Base-by-base conservation (phyloP, 208 protist genomes). In the Trypanosoma conorhini region DNA sequence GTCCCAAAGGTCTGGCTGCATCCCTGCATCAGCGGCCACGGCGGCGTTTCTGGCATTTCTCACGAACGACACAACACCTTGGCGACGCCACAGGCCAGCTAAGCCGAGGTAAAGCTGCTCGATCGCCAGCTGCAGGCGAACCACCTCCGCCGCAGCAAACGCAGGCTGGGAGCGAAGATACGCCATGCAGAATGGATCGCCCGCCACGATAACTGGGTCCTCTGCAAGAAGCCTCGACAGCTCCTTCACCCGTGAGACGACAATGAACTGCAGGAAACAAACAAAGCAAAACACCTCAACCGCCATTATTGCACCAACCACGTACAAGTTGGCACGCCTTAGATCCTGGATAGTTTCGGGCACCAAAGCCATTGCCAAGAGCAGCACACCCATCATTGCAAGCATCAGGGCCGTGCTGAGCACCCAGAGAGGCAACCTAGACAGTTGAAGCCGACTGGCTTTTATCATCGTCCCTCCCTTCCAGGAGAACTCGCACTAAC, bases 111-210 rank as follows among this genome's bases (percentile, higher is more conserved):
- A 74, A 0, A 67, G n/a, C 30, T 67, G 69, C 40, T 63, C 51
- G 42, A 74, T 67, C 5, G 69, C 38, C 46, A 74, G 5, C 28
- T 74, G 58, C 40, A 74, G 48, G 28, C 5, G 19, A 54, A 44
- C 56, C 26, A 74, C 22, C 40, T 74, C 69, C 21, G 7, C 1
- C 15, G 66, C 44, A 22, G 46, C 69, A 1, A 68, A 21, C n/a
- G 8, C 0, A 28, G 69, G 69, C 40, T 42, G 33, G 22, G 2
- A 24, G 33, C 35, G 0, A 4, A 74, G 58, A 30, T 13, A 13
- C 24, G 58, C 62, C 56, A 74, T 66, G 44, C 33, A 55, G 10
- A 38, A 60, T 13, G 59, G 50, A 74, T 74, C 69, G 0, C 69
- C 69, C 19, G 40, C 69, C 8, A 67, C 55, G 7, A 60, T 33